A percentile compares a stretch with the other conserved stretches of the same genome.
phyloP scores from a whole-genome alignment of 2,329 filamentous ascomycete species.

The Microdochium trichocladiopsis region DNA sequence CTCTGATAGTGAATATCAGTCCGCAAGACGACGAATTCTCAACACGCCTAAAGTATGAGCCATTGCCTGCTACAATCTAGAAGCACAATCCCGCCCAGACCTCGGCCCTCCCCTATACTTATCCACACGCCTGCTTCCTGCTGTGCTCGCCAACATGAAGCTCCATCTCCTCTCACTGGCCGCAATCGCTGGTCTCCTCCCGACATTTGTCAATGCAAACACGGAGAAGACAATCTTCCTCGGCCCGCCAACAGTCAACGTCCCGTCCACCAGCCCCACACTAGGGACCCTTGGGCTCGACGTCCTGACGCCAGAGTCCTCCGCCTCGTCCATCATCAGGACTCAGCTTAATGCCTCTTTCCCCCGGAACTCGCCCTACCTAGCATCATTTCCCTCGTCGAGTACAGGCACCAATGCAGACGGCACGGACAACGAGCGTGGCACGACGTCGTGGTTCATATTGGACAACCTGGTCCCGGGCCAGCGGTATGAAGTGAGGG shows the following conservation, averaged over 20 bases:
- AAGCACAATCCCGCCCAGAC: no score
- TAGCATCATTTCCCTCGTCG: not conserved
- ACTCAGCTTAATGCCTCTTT: constrained; percentile 63
- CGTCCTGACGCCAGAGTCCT: constrained; percentile 50
- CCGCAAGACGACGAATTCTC: no score
- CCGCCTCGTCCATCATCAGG: constrained; percentile 39
- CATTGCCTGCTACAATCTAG: no score
- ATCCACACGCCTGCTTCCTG: no score
- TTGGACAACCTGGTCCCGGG: constrained; percentile 63
- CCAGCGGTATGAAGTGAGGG: constrained; percentile 80
- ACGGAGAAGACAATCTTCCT: constrained; percentile 88
- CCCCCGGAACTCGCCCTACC: constrained; percentile 37
- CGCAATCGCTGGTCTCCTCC: no score
- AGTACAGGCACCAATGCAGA: not conserved
- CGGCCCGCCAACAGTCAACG: constrained; percentile 51
- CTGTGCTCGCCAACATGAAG: no score
- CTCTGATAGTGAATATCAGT: no score
- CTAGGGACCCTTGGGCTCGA: constrained; percentile 57
- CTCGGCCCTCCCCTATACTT: no score
- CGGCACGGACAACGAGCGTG: constrained; percentile 29
- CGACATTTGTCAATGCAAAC: constrained; percentile 53
- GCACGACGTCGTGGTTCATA: constrained; percentile 69
- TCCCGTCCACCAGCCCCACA: constrained; percentile 48
- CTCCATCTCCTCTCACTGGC: not conserved
- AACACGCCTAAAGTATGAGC: no score